Evolutionary conservation across 352 stramenopile species (phyloP), one percentile per base, ranked within the genome.

Genomic region (Plasmopara muralis): DNA sequence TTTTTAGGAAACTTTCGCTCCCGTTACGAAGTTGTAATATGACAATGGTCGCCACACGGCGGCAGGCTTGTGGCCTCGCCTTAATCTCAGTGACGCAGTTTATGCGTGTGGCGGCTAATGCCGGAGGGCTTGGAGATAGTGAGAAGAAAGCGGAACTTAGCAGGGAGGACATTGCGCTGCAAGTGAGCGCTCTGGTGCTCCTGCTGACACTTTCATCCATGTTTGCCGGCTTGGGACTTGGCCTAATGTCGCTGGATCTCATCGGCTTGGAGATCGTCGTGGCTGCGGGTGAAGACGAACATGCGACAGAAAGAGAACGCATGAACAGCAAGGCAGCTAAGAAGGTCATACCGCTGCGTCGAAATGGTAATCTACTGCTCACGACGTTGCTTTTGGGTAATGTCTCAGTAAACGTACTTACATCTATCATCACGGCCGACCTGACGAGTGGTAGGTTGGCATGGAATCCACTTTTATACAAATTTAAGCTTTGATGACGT

Each of bases 361-460:
- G 87, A 53, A 77, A 98, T 57, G 96, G 96, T 33, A 99, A 99
- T 70, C 71, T 97, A 18, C 75, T 99, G 41, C 85, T 99, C 44
- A 98, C 95, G 67, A 99, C 96, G n/a, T 77, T 99, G 42, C 73
- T 99, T 9, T 68, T 99, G 12, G 96, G 96, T 48, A 99, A 99
- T 66, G 93, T 99, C 5, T 79, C 83, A 1, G 95, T 99, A 14
- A 99, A 99, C 67, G 89, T 95, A 20, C 49, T 98, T 31, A 78
- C 99, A 1, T 98, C 96, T 5, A 99, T 99, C 72, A 77, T 99
- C 25, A 92, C 98, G 64, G 93, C 93, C 10, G 88, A 96, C 43
- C 79, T 97, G 45, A 87, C 84, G 5, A 87, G 70, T 49, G 89
- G 47, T 70, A 53, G 14, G 34, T 6, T 15, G 8, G 12, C 18